Evolutionary conservation across 2,329 filamentous ascomycete species (phyloP).

Genomic region (Exserohilum turcica): DNA sequence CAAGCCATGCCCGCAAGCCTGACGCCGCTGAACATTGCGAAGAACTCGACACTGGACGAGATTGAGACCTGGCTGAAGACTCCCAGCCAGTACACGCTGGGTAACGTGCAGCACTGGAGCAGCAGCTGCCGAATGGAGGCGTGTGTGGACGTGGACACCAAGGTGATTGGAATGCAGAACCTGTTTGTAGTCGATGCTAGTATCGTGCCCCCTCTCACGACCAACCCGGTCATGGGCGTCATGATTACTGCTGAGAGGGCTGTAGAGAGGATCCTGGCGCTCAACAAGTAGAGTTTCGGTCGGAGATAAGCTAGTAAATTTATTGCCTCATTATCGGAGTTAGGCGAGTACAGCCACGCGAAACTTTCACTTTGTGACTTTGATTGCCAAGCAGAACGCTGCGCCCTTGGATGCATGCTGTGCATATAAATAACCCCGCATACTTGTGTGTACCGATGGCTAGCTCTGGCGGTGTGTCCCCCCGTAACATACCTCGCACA

Average conservation of each 20-base stretch:
- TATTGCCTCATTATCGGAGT: background rate
- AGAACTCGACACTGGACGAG: slow-evolving; percentile 54
- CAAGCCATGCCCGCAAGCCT: slow-evolving; percentile 52
- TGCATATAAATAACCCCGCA: too few species aligned
- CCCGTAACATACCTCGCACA: too few species aligned
- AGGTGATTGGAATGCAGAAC: slow-evolving; percentile 57
- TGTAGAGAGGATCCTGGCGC: slow-evolving; percentile 54
- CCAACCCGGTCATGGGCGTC: slow-evolving; percentile 61
- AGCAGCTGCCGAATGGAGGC: slow-evolving; percentile 57
- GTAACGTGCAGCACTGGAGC: slow-evolving; percentile 61
- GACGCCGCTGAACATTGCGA: slow-evolving; percentile 56
- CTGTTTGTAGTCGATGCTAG: slow-evolving; percentile 59
- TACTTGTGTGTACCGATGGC: too few species aligned
- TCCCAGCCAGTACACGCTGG: slow-evolving; percentile 54
- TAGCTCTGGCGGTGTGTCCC: too few species aligned
- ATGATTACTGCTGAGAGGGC: slow-evolving; percentile 61
- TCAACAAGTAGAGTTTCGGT: background rate
- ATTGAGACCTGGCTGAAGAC: slow-evolving; percentile 59
- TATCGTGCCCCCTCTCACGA: slow-evolving; percentile 57
- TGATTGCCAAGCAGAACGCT: too few species aligned
- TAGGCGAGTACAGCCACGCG: too few species aligned
- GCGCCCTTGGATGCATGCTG: too few species aligned
- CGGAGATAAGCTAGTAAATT: background rate
- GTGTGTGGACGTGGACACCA: slow-evolving; percentile 57
- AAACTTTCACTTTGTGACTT: too few species aligned